phyloP scores from a whole-genome alignment of 306 rosid genomes.

The Sicyos baderoa region DNA sequence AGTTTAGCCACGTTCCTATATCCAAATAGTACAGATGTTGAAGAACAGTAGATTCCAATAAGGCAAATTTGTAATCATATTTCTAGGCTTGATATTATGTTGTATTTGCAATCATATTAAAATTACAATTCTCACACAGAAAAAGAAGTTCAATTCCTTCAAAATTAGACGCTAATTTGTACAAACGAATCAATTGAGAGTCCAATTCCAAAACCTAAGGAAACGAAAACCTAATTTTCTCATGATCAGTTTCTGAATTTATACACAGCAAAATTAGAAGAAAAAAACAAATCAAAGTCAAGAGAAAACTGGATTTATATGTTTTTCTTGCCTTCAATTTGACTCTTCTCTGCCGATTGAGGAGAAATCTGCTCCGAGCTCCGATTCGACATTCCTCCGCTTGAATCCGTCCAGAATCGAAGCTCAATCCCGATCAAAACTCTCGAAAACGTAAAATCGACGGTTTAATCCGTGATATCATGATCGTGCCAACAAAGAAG shows the following conservation, averaged over 20 bases:
- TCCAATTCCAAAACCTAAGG: background rate
- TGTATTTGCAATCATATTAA: too few relatives aligned
- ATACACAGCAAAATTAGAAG: background rate
- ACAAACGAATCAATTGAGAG: background rate
- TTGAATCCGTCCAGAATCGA: background rate
- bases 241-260: background rate
- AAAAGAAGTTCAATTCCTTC: background rate
- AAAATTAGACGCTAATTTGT: background rate
- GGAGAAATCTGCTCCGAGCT: background rate
- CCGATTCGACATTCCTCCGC: background rate
- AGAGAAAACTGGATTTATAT: background rate
- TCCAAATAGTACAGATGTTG: too few relatives aligned
- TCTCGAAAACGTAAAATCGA: too few relatives aligned
- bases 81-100: too few relatives aligned
- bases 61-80: too few relatives aligned
- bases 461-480: constrained; percentile 29
- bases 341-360: constrained; percentile 3
- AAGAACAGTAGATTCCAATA: too few relatives aligned
- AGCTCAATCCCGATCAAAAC: background rate
- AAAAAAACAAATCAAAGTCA: background rate
- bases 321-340: constrained; percentile 11
- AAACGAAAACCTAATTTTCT: background rate
- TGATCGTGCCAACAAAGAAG: constrained; percentile 55
- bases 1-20: background rate
- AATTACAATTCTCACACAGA: background rate